Conservation (phyloP, 2,329 filamentous ascomycete genomes). For the Botrytis sinoallii region DNA sequence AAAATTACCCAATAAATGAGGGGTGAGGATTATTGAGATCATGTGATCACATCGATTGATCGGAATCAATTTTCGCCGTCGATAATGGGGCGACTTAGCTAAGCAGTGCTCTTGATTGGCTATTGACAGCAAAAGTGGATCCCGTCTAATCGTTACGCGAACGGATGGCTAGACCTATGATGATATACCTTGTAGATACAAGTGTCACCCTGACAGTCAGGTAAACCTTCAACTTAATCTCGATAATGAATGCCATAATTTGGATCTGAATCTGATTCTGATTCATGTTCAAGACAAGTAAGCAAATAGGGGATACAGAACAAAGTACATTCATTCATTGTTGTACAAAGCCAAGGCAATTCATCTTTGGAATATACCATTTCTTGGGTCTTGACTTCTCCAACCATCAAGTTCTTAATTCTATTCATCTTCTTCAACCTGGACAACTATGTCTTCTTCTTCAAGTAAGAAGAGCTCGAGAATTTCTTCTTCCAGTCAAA, state of each 20-base stretch:
- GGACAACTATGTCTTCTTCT: slow-evolving; percentile 29
- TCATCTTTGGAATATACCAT: neutral
- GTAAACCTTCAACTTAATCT: neutral
- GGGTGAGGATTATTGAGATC: neutral
- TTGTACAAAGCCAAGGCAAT: neutral
- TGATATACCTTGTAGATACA: neutral
- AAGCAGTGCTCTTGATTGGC: neutral
- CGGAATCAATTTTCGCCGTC: neutral
- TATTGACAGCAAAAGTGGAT: neutral
- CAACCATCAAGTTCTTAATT: neutral
- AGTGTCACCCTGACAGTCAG: neutral
- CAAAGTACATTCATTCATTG: neutral
- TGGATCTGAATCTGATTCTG: neutral
- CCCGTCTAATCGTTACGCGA: neutral
- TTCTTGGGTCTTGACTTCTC: neutral
- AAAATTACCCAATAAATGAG: neutral
- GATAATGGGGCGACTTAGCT: neutral
- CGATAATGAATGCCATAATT: slow-evolving; percentile 1
- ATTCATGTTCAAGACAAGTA: neutral
- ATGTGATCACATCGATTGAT: neutral
- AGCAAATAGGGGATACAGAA: neutral
- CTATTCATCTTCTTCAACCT: neutral
- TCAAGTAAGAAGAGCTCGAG: slow-evolving; percentile 31
- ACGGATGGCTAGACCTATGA: slow-evolving; percentile 1
- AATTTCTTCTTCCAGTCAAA: slow-evolving; percentile 44